Conservation (phyloP, 768 basidiomycete genomes). For the Asterophora parasitica region DNA sequence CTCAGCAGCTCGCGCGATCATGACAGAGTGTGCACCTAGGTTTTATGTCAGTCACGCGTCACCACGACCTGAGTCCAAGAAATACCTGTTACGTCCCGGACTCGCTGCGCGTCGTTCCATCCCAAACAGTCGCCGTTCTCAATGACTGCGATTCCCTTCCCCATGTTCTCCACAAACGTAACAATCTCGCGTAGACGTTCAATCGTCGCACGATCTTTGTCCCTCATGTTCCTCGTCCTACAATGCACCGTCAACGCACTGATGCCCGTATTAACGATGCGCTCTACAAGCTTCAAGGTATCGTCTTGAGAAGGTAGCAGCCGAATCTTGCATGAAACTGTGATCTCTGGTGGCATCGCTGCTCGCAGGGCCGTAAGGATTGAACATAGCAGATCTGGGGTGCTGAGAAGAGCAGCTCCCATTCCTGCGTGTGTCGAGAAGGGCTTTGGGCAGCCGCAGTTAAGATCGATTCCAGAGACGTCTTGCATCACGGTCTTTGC, state of each 20-base stretch:
- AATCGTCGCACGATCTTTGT: slow-evolving; percentile 72
- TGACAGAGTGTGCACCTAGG: slow-evolving; percentile 80
- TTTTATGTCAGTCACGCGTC: not conserved
- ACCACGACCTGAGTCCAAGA: not conserved
- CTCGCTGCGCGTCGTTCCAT: slow-evolving; percentile 71
- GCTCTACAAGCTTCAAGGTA: slow-evolving; percentile 84
- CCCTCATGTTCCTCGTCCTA: slow-evolving; percentile 88
- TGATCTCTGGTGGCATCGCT: slow-evolving; percentile 70
- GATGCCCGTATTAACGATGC: slow-evolving; percentile 84
- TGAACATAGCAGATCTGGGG: slow-evolving; percentile 84
- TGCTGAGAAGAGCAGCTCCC: slow-evolving; percentile 93
- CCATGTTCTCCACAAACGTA: slow-evolving; percentile 70
- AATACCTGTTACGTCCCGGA: slow-evolving; percentile 69
- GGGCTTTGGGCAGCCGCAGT: slow-evolving; percentile 96
- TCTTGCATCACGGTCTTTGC: slow-evolving; percentile 83
- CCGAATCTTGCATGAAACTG: slow-evolving; percentile 93
- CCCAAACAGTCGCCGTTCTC: slow-evolving; percentile 92
- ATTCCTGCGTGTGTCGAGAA: slow-evolving; percentile 93
- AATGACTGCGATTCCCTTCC: slow-evolving; percentile 78
- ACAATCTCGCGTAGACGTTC: slow-evolving; percentile 82
- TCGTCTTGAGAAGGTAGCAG: slow-evolving; percentile 82
- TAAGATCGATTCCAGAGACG: slow-evolving; percentile 92
- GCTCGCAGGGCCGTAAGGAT: slow-evolving; percentile 78
- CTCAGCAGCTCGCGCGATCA: slow-evolving; percentile 96
- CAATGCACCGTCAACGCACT: slow-evolving; percentile 92